Evolutionary conservation across 2,329 filamentous ascomycete species (phyloP), one percentile per base, ranked within the genome.

Genomic region (Trichoderma brevicompactum): DNA sequence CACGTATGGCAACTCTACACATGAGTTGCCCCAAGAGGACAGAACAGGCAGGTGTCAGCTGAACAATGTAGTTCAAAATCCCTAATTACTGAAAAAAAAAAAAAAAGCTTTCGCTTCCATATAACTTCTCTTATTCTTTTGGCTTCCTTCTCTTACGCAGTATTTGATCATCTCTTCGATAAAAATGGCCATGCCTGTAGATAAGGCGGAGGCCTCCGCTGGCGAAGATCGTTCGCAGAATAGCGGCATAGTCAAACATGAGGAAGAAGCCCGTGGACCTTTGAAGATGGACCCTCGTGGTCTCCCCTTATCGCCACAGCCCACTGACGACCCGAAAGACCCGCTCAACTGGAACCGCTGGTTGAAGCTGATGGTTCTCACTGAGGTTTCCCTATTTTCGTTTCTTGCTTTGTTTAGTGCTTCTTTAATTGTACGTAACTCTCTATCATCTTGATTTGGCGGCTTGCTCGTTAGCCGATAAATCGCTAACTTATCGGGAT

Each of bases 281-380:
- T 28, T 53, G 38, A 62, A 53, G 59, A 23, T 62, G 23, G 59
- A 62, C 28, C 59, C 59, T 53, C 48, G 48, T 17, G 59, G 59
- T 19, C 48, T 62, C 12, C 59, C 59, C 34, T 28, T 62, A 13
- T 62, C 59, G 28, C 59, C 59, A 10, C 59, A 62, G 48, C 59
- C 59, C 7, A 43, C 59, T 12, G n/a, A 53, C 10, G 59, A 62
- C 38, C 59, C 59, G 7, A 62, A 53, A 43, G 59, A 62, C 17
- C 59, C 59, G 48, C 59, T 62, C 59, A 62, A 62, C 28, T 62
- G 59, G 59, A 62, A 62, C 23, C 48, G 59, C 48, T 62, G 59
- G 59, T 36, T 62, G 38, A 62, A 62, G n/a, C 59, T 62, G n/a
- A 62, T 62, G 59, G 59, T 62, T 23, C 48, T 62, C 7, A 19